Evolutionary conservation across 164 flowering plant genomes (phyloP).

Genomic region (Tetracentron sinense): DNA sequence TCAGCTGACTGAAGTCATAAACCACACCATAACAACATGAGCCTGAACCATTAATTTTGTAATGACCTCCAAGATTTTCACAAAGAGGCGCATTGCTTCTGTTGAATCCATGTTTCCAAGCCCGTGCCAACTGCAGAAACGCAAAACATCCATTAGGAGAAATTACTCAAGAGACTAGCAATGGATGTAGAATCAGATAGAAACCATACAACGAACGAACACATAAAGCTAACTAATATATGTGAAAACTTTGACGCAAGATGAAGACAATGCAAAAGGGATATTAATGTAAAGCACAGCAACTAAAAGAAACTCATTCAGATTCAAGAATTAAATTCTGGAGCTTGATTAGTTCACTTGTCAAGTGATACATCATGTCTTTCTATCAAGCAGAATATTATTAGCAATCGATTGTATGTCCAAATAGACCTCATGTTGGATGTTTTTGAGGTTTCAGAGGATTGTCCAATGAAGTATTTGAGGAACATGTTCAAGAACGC

Average conservation of each 20-base stretch:
- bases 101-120: constrained; percentile 87
- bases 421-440: too few species aligned
- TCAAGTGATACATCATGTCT: too few species aligned
- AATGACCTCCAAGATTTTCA: constrained; percentile 91
- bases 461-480: too few species aligned
- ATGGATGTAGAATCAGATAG: not conserved
- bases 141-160: constrained; percentile 4
- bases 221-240: not conserved
- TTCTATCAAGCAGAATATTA: too few species aligned
- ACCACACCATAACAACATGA: not conserved
- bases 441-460: too few species aligned
- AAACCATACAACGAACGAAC: not conserved
- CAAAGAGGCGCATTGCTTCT: constrained; percentile 99
- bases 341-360: too few species aligned
- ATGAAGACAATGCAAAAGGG: not conserved
- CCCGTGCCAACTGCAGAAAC: constrained; percentile 76
- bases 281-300: too few species aligned
- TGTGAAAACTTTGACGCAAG: not conserved
- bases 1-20: constrained; percentile 7
- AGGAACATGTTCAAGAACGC: too few species aligned
- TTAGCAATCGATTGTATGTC: too few species aligned
- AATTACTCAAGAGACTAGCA: constrained; percentile 8
- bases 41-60: not conserved
- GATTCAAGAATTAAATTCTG: too few species aligned
- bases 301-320: too few species aligned